Percentiles rank a stretch among this genome's conserved stretches.
Evolutionary conservation across 805 yeast species (phyloP).

Genomic region (Candida coleopterorum): DNA sequence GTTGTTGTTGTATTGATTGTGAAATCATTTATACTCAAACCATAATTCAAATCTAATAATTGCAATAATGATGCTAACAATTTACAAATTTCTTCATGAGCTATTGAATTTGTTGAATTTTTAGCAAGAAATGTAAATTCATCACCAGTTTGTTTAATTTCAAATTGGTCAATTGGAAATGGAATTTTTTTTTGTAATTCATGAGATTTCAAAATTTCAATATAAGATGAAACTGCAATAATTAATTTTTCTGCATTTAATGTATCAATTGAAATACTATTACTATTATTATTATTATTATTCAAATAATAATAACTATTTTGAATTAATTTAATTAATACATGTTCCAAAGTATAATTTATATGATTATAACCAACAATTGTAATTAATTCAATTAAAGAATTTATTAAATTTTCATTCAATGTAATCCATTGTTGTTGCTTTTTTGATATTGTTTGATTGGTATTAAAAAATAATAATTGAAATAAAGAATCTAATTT

Average conservation of each 20-base stretch:
- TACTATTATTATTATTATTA: too few relatives aligned
- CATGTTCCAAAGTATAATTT: constrained; percentile 74
- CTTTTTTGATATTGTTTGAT: constrained; percentile 33
- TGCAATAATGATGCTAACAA: constrained; percentile 51
- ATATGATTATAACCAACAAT: constrained; percentile 75
- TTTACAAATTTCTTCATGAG: constrained; percentile 69
- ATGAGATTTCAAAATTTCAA: constrained; percentile 63
- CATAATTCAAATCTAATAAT: constrained; percentile 53
- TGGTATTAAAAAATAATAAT: constrained; percentile 48
- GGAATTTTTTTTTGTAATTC: constrained; percentile 55
- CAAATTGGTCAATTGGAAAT: constrained; percentile 55
- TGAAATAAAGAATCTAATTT: constrained; percentile 64
- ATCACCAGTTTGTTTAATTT: constrained; percentile 11
- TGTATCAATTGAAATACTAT: constrained; percentile 59
- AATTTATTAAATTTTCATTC: constrained; percentile 56
- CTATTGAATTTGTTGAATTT: constrained; percentile 41
- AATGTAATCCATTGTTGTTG: constrained; percentile 76
- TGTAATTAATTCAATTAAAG: constrained; percentile 70
- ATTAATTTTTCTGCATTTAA: constrained; percentile 66
- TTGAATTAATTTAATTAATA: constrained; percentile 64
- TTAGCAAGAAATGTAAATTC: constrained; percentile 40
- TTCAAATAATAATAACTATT: too few relatives aligned
- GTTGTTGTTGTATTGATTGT: constrained; percentile 11
- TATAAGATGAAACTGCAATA: constrained; percentile 66
- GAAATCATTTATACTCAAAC: constrained; percentile 34